Evolutionary conservation across 805 yeast genomes (phyloP), one percentile per base, ranked within the genome.

Genomic region (Myxozyma lipomycoides): DNA sequence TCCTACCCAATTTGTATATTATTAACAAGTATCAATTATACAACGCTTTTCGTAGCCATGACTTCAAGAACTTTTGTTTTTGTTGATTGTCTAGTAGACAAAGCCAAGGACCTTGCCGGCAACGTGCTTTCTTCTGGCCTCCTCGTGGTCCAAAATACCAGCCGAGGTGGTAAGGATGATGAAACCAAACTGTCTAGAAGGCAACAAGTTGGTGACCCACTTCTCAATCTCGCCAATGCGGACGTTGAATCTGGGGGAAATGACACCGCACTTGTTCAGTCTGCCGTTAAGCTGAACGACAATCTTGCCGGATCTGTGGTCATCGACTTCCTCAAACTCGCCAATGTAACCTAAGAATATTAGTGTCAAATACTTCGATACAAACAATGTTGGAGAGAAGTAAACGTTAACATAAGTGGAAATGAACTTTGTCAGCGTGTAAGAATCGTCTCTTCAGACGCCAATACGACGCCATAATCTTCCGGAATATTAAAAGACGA

Each of bases 121-220:
- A 68, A 90, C 97, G 81, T 90, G 97, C 86, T 90, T 91, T 84
- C 97, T 86, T 84, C 95, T 87, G 71, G 98, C 98, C 81, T 90
- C 97, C 82, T 91, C 97, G 82, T 90, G 98, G 83, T 91, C 97
- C 95, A 90, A 89, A 70, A 90, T 90, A 80, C 98, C 98, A 69
- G 97, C 96, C 69, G 97, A 91, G 68, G 98, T 90, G 78, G 98
- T 91, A 74, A 90, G 83, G 77, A 90, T 86, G 72, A 90, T 90
- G 84, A 76, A 89, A 79, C 98, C 98, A 72, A 90, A 91, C 79
- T 90, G 98, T 85, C 98, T 88, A 65, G 98, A 95, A 75, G 98
- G 98, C 72, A 90, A 81, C 73, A 90, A 84, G 86, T 90, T 88
- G 76, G 84, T 95, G 68, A 96, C 88, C 98, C 98, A 90, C 79